phyloP scores from a whole-genome alignment of 1,284 basidiomycete genomes.

The Coniferiporia sulphurascens region DNA sequence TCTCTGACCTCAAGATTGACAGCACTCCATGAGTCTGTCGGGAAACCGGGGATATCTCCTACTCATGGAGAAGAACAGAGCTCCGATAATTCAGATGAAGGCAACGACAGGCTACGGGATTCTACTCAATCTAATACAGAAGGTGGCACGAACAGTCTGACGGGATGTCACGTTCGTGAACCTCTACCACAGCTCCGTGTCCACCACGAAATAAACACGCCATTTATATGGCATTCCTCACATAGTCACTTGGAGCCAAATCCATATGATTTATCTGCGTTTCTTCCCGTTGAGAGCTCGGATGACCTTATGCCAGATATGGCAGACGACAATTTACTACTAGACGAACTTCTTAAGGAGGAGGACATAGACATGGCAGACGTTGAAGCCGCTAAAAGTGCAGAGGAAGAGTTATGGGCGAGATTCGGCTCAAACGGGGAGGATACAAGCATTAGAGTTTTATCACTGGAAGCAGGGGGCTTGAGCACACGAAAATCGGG shows the following conservation, averaged over 20 bases:
- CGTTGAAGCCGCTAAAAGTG: background rate
- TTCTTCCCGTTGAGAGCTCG: conserved; percentile 23
- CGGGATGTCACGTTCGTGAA: background rate
- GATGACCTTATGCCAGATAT: conserved; percentile 32
- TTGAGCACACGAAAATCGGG: background rate
- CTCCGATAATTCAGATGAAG: background rate
- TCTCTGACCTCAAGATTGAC: background rate
- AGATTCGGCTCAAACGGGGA: background rate
- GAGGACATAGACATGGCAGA: conserved; percentile 33
- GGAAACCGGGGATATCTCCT: background rate
- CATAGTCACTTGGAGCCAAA: conserved; percentile 12
- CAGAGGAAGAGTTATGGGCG: conserved; percentile 4
- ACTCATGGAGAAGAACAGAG: background rate
- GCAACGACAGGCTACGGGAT: background rate
- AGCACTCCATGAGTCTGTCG: background rate
- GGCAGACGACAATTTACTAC: conserved; percentile 39
- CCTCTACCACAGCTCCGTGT: background rate
- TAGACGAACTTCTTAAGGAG: conserved; percentile 45
- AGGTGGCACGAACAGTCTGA: background rate
- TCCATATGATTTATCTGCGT: conserved; percentile 1
- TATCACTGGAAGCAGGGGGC: background rate
- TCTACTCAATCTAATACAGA: background rate
- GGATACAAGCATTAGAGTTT: background rate
- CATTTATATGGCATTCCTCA: conserved; percentile 6
- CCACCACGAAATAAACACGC: conserved; percentile 2